phyloP scores from a whole-genome alignment of 306 rosid genomes.

The Herpetospermum pedunculosum region DNA sequence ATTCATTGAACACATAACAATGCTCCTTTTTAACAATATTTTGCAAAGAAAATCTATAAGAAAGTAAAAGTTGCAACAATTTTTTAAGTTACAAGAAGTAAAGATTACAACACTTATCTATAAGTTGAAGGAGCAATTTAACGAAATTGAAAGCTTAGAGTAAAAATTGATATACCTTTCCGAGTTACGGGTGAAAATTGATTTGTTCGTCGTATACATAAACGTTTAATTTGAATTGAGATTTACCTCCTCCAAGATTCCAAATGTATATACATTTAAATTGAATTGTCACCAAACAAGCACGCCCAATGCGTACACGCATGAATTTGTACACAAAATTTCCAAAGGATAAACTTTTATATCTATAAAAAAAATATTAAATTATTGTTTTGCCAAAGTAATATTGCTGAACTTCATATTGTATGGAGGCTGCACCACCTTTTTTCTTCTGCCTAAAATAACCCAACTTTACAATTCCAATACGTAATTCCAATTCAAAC shows the following conservation, averaged over 20 bases:
- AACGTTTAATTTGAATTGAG: no score
- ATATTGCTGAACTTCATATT: not conserved
- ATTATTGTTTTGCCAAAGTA: not conserved
- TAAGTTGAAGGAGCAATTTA: no score
- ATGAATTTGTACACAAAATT: not conserved
- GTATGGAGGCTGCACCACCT: slow-evolving; percentile 1
- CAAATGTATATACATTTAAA: not conserved
- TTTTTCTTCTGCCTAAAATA: slow-evolving; percentile 9
- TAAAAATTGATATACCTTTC: not conserved
- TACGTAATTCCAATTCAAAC: slow-evolving; percentile 9
- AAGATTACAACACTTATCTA: no score
- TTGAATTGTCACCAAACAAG: not conserved
- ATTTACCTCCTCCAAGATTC: not conserved
- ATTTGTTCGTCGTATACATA: no score
- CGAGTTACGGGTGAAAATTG: no score
- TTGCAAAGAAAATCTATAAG: no score
- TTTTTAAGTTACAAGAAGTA: no score
- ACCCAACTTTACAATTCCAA: slow-evolving; percentile 12
- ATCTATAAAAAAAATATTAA: not conserved
- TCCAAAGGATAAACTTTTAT: not conserved
- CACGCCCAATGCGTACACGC: not conserved
- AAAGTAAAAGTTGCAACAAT: no score
- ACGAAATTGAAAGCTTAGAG: no score
- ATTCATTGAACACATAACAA: no score
- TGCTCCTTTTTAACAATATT: no score